Base-by-base conservation (phyloP, 768 basidiomycete genomes). In the Rhodosporidiobolus sp. region DNA sequence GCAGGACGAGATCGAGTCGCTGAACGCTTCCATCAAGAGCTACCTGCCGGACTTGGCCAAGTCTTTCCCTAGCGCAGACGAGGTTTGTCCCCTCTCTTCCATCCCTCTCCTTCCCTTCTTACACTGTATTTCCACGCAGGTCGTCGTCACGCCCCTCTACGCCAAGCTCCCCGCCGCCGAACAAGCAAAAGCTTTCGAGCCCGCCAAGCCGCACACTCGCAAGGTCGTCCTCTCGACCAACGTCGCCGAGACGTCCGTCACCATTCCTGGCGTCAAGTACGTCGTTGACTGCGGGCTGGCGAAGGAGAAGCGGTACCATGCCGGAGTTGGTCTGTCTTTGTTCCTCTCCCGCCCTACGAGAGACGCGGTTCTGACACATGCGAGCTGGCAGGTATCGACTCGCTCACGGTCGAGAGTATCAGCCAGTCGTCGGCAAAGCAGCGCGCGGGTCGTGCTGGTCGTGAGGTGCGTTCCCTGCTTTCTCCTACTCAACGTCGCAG, bases 151-250 rank as follows among this genome's bases (percentile, higher is more conserved):
- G 72, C 87, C 91, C 0, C 89, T 99, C 83, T 97, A 90, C 79
- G 91, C 94, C 46, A 87, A 91, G 10, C 87, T 97, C 73, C 88
- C 91, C 14, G 86, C 88, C 34, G 83, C 84, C 19, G 87, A 90
- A 73, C 94, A 96, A 81, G 82, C 87, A 55, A 87, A 87, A 79
- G 91, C 91, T 58, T 98, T 98, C 81, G 79, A 81, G 0, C 82
- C 87, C 1, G 82, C 90, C 0, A 87, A 89, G 22, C 79, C 86
- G 2, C 85, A 87, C 63, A 87, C 86, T 3, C 87, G 96, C 67
- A 94, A 97, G 81, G 90, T 94, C 81, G 92, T 99, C 73, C 84
- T 99, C 50, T 90, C 96, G 3, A 99, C 96, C 26, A 99, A 98
- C 81, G 94, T 99, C 69, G 96, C 96, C 19, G 96, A 99, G 81